phyloP scores from a whole-genome alignment of 805 yeast genomes.

The Osmozyma mogii region DNA sequence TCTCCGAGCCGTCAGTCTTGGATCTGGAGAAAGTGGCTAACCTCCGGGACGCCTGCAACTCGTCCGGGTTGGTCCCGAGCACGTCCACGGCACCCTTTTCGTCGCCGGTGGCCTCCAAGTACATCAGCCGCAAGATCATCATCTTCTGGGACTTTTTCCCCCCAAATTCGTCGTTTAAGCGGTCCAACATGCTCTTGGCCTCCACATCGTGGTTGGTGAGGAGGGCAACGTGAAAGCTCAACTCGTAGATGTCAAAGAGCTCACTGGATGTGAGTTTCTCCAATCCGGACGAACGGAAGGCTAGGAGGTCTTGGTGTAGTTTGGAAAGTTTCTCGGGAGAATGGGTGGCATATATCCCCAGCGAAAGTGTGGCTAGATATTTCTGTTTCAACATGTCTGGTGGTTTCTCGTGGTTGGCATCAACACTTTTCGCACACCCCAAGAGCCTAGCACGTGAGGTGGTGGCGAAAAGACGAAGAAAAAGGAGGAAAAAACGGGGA shows the following conservation, averaged over 20 bases:
- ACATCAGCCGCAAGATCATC: slow-evolving; percentile 45
- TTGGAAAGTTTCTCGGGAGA: no score
- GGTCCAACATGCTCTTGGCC: slow-evolving; percentile 60
- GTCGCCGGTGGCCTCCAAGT: slow-evolving; percentile 47
- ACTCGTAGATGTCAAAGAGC: slow-evolving; percentile 52
- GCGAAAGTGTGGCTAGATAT: no score
- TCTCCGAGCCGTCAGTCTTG: slow-evolving; percentile 11
- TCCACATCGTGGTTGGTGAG: slow-evolving; percentile 56
- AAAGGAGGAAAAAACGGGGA: no score
- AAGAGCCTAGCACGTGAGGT: no score
- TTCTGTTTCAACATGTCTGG: no score
- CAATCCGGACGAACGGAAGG: no score
- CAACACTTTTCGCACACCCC: no score
- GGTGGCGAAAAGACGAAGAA: no score
- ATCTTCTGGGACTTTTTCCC: slow-evolving; percentile 50
- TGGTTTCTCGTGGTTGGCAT: no score
- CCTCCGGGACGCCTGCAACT: slow-evolving; percentile 29
- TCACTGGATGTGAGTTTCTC: slow-evolving; percentile 38
- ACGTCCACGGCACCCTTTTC: slow-evolving; percentile 18
- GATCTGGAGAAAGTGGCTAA: slow-evolving; percentile 26
- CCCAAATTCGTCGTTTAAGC: slow-evolving; percentile 60
- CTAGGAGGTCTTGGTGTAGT: no score
- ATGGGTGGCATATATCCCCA: no score
- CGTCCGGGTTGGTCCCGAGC: slow-evolving; percentile 25
- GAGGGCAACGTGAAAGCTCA: slow-evolving; percentile 61